phyloP scores from a whole-genome alignment of 192 early-diverging fungal genomes.

The Coemansia sp. region DNA sequence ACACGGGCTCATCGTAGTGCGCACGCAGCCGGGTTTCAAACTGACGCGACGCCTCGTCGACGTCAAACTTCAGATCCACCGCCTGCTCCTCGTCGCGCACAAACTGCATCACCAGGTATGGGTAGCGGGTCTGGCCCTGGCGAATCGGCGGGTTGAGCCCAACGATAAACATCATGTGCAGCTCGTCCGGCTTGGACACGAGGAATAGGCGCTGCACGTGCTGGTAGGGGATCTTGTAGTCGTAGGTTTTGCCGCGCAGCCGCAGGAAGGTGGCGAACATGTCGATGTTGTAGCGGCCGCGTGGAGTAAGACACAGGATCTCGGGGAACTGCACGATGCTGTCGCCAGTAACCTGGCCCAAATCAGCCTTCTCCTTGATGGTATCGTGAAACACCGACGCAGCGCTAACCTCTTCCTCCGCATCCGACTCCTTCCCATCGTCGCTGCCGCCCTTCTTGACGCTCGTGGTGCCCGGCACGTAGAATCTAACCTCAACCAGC shows the following conservation, averaged over 20 bases:
- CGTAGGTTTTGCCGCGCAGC: slow-evolving; percentile 95
- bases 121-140: slow-evolving; percentile 95
- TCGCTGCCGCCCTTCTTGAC: slow-evolving; percentile 50
- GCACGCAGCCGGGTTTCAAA: slow-evolving; percentile 76
- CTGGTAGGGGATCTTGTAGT: slow-evolving; percentile 92
- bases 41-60: slow-evolving; percentile 64
- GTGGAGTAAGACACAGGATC: slow-evolving; percentile 87
- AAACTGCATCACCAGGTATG: slow-evolving; percentile 96
- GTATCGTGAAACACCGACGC: slow-evolving; percentile 84
- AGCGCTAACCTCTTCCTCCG: slow-evolving; percentile 62
- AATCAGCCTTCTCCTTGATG: slow-evolving; percentile 86
- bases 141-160: slow-evolving; percentile 94
- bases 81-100: slow-evolving; percentile 88
- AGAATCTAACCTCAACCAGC: slow-evolving; percentile 89
- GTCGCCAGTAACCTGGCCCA: slow-evolving; percentile 84
- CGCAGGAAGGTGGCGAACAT: slow-evolving; percentile 89
- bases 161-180: slow-evolving; percentile 90
- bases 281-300: slow-evolving; percentile 91
- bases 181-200: slow-evolving; percentile 89
- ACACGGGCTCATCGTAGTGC: slow-evolving; percentile 82
- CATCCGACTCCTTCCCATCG: slow-evolving; percentile 31
- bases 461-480: slow-evolving; percentile 76
- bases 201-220: slow-evolving; percentile 82
- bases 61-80: slow-evolving; percentile 76
- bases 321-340: slow-evolving; percentile 87